Base-by-base conservation (phyloP, 1,284 basidiomycete species). In the Golubevia pallescens region DNA sequence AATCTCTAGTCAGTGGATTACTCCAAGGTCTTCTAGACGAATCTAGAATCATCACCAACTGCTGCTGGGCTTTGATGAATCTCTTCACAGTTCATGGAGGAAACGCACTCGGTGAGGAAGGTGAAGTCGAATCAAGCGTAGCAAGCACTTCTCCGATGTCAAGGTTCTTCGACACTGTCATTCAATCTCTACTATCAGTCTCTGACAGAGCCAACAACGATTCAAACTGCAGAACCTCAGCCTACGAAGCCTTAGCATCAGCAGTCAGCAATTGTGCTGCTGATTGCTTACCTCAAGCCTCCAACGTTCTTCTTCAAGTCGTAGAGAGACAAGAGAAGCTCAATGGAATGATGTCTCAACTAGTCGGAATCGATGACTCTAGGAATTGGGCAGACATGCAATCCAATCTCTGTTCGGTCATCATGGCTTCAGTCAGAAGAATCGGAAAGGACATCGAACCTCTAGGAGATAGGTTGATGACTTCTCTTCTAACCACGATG, bases 371-470 rank as follows among this genome's bases (percentile, higher is more conserved):
- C 55, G 96, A 99, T 86, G 96, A 99, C 86, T 91, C 94, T 74
- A 96, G 96, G 87, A 99, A 98, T 88, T 98, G 96, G 94, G 96
- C 95, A 84, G 96, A 99, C 86, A 89, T 99, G 54, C 95, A 98
- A 86, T 93, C 93, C 87, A 97, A 96, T 87, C 90, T 98, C 80
- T 97, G 95, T 87, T 92, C 92, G 58, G 81, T 83, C 16, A 60
- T 80, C 5, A 81, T 77, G 70, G 78, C 81, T 6, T 68, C 71
- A 23, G 75, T 83, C 16, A 74, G 80, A n/a, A 92, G 95, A 86
- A 89, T 97, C 58, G 91, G 90, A 63, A 88, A 89, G 3, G 92
- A 94, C 65, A 93, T 98, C 70, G 90, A 92, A 75, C 94, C 95
- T 3, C 87, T 97, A 73, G 93, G 94, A 51, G 94, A 98, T 86